A percentile compares a stretch with the other conserved stretches of the same genome.
These are phyloP conservation scores for Fraxinus albicans DNA, from an alignment of 305 asterid species.

Conservation along the genomic window DNA sequence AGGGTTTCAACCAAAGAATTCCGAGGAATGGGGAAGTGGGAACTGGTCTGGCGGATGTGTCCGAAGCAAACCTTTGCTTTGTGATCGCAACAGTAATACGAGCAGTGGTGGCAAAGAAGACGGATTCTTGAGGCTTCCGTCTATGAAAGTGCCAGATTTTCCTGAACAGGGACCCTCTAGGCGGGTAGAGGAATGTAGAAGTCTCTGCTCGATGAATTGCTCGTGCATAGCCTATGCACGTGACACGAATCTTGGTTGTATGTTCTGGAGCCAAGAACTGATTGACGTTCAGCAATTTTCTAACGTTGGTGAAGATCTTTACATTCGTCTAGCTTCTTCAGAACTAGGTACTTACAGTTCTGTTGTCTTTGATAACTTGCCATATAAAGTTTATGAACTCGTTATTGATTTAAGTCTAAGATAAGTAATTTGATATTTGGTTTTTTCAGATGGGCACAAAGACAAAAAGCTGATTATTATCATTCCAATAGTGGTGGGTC, in stretches of 20 bases:
- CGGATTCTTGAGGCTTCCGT: conserved; percentile 39
- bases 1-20: conserved; percentile 50
- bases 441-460: conserved; percentile 32
- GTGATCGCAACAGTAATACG: conserved; percentile 16
- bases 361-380: neutral
- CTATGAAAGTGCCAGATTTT: conserved; percentile 62
- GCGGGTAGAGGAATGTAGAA: conserved; percentile 35
- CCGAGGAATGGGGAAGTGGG: conserved; percentile 50
- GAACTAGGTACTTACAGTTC: conserved; percentile 44
- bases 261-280: conserved; percentile 45
- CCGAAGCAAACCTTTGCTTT: conserved; percentile 36
- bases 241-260: conserved; percentile 40
- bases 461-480: conserved; percentile 29
- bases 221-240: conserved; percentile 57
- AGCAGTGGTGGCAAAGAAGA: conserved; percentile 28
- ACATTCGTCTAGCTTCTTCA: conserved; percentile 46
- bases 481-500: conserved; percentile 31
- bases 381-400: neutral
- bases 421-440: neutral
- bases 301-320: conserved; percentile 45
- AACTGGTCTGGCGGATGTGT: conserved; percentile 55
- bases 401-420: too few relatives aligned
- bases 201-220: conserved; percentile 40
- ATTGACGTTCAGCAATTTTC: conserved; percentile 43
- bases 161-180: conserved; percentile 16